A percentile compares a stretch with the other conserved stretches of the same genome.
phyloP scores from a whole-genome alignment of 345 rosid species.

The Eucalyptus coolabah region DNA sequence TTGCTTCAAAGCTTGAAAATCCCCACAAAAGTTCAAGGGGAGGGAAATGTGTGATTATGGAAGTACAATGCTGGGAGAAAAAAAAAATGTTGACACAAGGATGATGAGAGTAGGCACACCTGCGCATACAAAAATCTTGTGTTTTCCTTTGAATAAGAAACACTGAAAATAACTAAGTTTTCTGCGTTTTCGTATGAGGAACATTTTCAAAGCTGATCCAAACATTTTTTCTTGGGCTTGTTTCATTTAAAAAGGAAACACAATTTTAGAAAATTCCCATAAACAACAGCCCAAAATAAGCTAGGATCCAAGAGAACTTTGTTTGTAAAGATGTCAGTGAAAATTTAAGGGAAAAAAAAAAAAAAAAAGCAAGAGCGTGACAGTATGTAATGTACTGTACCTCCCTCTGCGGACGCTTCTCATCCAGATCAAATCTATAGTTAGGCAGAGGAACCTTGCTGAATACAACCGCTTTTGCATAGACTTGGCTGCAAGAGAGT shows the following conservation, averaged over 20 bases:
- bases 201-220: background rate
- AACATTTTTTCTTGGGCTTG: background rate
- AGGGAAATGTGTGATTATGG: background rate
- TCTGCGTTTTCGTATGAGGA: background rate
- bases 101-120: background rate
- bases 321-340: background rate
- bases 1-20: background rate
- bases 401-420: constrained; percentile 89
- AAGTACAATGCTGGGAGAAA: background rate
- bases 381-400: constrained; percentile 14
- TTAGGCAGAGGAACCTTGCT: constrained; percentile 92
- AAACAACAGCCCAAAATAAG: background rate
- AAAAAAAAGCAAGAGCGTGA: background rate
- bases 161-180: background rate
- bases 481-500: constrained; percentile 51
- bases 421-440: constrained; percentile 94
- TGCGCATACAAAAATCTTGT: background rate
- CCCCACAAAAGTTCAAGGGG: background rate
- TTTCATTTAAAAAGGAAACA: background rate
- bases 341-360: background rate
- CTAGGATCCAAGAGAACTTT: background rate
- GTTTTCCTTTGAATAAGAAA: background rate
- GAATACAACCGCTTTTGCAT: constrained; percentile 69
- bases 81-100: background rate
- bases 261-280: background rate